Evolutionary conservation across 1,139 yeast species (phyloP).

Genomic region (Suhomyces taliae): DNA sequence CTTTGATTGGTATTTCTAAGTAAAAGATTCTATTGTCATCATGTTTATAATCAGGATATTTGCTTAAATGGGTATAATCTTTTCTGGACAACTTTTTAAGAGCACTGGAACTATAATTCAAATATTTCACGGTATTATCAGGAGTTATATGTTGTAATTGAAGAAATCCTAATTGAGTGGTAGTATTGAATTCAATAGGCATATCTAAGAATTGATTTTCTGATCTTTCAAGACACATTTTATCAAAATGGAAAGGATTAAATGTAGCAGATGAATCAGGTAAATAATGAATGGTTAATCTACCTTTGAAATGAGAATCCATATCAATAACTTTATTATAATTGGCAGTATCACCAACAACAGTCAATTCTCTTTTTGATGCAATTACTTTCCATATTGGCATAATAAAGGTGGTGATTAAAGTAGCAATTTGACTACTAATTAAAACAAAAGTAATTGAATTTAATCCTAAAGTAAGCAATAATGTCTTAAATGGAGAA

Average conservation of each 20-base stretch:
- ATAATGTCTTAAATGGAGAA: conserved; percentile 51
- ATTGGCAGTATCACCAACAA: conserved; percentile 57
- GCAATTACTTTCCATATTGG: conserved; percentile 52
- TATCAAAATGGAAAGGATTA: conserved; percentile 68
- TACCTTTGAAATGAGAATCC: conserved; percentile 78
- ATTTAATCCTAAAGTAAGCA: conserved; percentile 40
- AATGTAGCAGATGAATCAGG: conserved; percentile 89
- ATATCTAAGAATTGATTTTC: conserved; percentile 34
- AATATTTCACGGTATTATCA: conserved; percentile 43
- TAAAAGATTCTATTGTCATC: conserved; percentile 42
- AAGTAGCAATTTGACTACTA: conserved; percentile 37
- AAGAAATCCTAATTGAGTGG: conserved; percentile 66
- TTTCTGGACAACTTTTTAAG: conserved; percentile 44
- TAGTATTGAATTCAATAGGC: conserved; percentile 81
- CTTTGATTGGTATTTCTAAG: conserved; percentile 56
- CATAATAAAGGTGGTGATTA: conserved; percentile 31
- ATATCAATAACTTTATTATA: conserved; percentile 53
- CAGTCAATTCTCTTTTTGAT: conserved; percentile 59
- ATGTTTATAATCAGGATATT: conserved; percentile 21
- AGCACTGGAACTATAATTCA: conserved; percentile 60
- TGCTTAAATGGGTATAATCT: conserved; percentile 41
- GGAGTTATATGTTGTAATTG: conserved; percentile 67
- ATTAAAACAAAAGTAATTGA: conserved; percentile 43
- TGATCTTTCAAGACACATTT: conserved; percentile 54
- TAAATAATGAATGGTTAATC: conserved; percentile 78